Evolutionary conservation across 2,329 filamentous ascomycete genomes (phyloP), one percentile per base, ranked within the genome.

Genomic region (Fusarium hostae): DNA sequence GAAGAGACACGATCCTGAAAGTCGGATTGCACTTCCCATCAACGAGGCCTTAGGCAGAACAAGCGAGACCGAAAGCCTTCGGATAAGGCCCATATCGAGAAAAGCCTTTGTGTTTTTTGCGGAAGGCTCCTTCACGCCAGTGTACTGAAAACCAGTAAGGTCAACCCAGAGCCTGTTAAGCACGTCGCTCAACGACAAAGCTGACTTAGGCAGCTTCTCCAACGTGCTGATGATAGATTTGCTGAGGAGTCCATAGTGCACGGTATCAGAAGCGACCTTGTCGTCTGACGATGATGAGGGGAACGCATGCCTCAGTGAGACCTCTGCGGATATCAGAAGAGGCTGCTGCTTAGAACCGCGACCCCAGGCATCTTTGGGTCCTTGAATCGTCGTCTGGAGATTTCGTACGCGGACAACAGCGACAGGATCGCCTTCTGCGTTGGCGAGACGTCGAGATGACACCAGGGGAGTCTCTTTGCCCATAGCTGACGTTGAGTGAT

Each of bases 171-270:
- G 73, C 28, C 59, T 68, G 54, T 78, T 70, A 40, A 84, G 57
- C 32, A 81, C 70, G 9, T 66, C 70, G 20, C 73, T 73, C 56
- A 82, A 72, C 5, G 72, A 67, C 39, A 69, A n/a, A 5, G 41
- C 57, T 26, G 70, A 52, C 32, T 50, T 68, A 6, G 71, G 63
- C 24, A 57, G 32, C 15, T 44, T 67, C 13, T 81, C 79, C 30
- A 90, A 77, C 16, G 82, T 82, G 28, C 80, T 79, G 35, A 91
- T 81, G 18, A 94, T 84, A 0, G 85, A 84, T 81, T 94, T 94
- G 82, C 89, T 90, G 18, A 94, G 84, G 13, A 83, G 85, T 4
- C 92, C 92, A 76, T 95, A 95, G 81, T 95, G 91, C 28, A 94
- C 88, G 4, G 92, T 94, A 77, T 92, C 92, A n/a, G 81, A 80